Evolutionary conservation across 495 filamentous ascomycete genomes (phyloP).

Genomic region (Pseudoneurospora amorphoporcata): DNA sequence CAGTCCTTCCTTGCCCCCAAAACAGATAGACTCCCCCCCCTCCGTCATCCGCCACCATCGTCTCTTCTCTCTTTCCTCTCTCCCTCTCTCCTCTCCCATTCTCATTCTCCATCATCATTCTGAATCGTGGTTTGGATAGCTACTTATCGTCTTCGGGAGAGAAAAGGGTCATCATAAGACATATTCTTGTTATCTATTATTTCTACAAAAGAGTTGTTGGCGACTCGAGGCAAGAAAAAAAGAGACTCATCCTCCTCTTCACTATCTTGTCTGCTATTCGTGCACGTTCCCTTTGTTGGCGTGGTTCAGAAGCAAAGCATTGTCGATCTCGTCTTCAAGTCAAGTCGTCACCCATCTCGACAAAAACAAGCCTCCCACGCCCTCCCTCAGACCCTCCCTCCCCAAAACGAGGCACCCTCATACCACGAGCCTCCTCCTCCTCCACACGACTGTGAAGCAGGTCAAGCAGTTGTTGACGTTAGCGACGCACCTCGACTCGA

Average conservation of each 20-base stretch:
- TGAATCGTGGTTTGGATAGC: background rate
- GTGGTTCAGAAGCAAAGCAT: background rate
- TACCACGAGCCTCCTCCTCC: background rate
- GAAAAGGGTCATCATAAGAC: background rate
- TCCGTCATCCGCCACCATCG: constrained; percentile 2
- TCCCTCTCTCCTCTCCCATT: background rate
- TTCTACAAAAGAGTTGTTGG: background rate
- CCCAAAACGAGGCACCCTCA: background rate
- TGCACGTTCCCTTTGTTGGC: background rate
- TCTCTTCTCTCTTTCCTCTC: constrained; percentile 3
- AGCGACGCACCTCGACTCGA: background rate
- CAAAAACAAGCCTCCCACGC: background rate
- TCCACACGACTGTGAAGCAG: background rate
- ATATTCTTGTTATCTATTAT: background rate
- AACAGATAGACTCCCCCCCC: background rate
- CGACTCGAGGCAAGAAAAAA: background rate
- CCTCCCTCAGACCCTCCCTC: background rate
- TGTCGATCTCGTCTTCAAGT: background rate
- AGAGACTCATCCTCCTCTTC: background rate
- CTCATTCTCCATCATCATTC: background rate
- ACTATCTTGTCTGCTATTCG: background rate
- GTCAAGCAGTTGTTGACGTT: background rate
- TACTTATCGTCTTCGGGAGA: background rate
- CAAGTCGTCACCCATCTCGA: background rate
- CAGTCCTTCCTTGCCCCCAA: background rate